A percentile compares a stretch with the other conserved stretches of the same genome.
Conservation (phyloP, 495 filamentous ascomycete genomes). For the Tuber brumale region DNA sequence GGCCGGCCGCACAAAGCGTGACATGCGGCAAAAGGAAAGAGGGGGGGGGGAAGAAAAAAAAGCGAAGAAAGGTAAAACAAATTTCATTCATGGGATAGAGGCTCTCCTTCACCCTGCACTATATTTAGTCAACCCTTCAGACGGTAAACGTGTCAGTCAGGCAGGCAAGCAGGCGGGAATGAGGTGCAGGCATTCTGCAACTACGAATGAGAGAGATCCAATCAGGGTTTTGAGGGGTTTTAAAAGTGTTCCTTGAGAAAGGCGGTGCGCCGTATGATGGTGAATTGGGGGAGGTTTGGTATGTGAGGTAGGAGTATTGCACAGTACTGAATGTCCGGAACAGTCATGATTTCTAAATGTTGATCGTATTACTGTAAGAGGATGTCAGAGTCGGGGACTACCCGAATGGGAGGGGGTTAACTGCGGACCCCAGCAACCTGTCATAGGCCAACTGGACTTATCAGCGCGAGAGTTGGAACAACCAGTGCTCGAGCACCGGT, state of each 20-base stretch:
- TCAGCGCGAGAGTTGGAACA: background rate
- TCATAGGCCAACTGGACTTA: background rate
- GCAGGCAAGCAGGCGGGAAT: background rate
- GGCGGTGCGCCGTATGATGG: background rate
- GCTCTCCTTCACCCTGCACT: background rate
- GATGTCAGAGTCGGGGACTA: background rate
- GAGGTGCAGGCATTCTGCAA: background rate
- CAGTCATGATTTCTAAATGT: background rate
- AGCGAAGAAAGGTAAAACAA: background rate
- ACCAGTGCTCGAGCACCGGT: background rate
- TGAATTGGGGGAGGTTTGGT: background rate
- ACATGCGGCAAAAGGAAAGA: background rate
- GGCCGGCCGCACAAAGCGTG: background rate
- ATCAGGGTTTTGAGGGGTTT: background rate
- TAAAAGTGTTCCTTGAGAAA: background rate
- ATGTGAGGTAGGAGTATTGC: background rate
- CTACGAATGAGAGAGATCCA: background rate
- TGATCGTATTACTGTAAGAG: background rate
- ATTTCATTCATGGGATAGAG: background rate
- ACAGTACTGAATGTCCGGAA: background rate
- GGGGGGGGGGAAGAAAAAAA: background rate
- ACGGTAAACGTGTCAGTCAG: background rate
- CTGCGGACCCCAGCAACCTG: background rate
- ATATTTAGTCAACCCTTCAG: background rate
- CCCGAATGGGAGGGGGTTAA: background rate